phyloP scores from a whole-genome alignment of 2,329 filamentous ascomycete genomes.

The Pseudogymnoascus sp. region DNA sequence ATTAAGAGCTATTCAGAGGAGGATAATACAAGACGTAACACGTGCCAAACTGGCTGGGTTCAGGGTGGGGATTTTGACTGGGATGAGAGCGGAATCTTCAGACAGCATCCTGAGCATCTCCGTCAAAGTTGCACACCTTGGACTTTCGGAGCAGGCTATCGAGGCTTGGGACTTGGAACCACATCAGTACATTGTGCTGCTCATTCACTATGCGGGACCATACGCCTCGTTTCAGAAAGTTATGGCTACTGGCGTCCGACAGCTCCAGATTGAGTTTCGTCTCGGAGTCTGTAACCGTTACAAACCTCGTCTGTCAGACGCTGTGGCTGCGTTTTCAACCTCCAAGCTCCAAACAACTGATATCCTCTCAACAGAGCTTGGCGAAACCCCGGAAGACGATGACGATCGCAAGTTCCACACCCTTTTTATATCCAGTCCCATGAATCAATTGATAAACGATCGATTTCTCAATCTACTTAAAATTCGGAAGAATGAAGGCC shows the following conservation, averaged over 20 bases:
- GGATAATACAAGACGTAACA: conserved; percentile 33
- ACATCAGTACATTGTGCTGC: conserved; percentile 62
- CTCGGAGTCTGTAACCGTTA: conserved; percentile 64
- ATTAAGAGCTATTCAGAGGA: conserved; percentile 18
- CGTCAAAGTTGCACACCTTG: conserved; percentile 59
- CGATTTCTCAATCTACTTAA: conserved; percentile 56
- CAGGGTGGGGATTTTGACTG: conserved; percentile 54
- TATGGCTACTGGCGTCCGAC: conserved; percentile 32
- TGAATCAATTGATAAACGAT: conserved; percentile 60
- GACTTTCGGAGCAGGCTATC: conserved; percentile 64
- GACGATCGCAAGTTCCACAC: conserved; percentile 36
- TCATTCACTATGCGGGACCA: conserved; percentile 55
- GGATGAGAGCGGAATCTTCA: conserved; percentile 34
- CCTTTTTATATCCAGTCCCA: conserved; percentile 63
- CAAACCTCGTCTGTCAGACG: conserved; percentile 53
- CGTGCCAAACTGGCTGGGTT: conserved; percentile 58
- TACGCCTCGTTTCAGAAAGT: conserved; percentile 55
- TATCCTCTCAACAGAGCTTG: conserved; percentile 10
- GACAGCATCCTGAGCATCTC: conserved; percentile 56
- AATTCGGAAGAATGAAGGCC: conserved; percentile 41
- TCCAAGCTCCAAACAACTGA: not conserved
- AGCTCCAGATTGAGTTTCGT: conserved; percentile 47
- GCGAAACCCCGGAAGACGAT: conserved; percentile 21
- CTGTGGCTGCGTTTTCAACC: conserved; percentile 30
- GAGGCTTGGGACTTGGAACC: conserved; percentile 66